A percentile compares a stretch with the other conserved stretches of the same genome.
Evolutionary conservation across 805 yeast species (phyloP).

Genomic region (Candida hispaniensis): DNA sequence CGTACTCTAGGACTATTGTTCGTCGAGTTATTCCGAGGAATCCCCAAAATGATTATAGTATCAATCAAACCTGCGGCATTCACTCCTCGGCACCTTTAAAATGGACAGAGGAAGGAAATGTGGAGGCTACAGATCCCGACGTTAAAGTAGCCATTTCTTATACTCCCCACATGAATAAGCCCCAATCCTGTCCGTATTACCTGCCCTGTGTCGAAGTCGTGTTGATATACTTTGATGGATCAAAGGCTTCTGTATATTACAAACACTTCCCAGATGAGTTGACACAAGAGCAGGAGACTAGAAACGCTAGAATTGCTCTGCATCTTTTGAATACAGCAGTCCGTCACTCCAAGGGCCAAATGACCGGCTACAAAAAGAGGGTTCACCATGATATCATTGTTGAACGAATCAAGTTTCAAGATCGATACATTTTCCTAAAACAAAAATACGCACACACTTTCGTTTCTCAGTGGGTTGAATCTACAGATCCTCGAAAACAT

Average conservation of each 20-base stretch:
- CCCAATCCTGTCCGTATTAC: slow-evolving; percentile 69
- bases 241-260: slow-evolving; percentile 60
- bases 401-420: slow-evolving; percentile 71
- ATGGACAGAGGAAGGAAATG: slow-evolving; percentile 17
- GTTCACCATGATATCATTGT: slow-evolving; percentile 84
- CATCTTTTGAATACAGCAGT: slow-evolving; percentile 67
- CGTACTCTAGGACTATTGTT: slow-evolving; percentile 37
- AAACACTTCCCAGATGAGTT: slow-evolving; percentile 40
- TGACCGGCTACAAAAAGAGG: slow-evolving; percentile 75
- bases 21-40: slow-evolving; percentile 86
- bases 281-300: slow-evolving; percentile 29
- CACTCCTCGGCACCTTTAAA: slow-evolving; percentile 17
- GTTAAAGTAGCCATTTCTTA: slow-evolving; percentile 49
- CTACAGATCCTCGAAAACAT: slow-evolving; percentile 89
- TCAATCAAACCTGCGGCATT: slow-evolving; percentile 75
- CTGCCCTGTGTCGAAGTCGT: slow-evolving; percentile 78
- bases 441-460: slow-evolving; percentile 66
- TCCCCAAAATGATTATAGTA: slow-evolving; percentile 70
- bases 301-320: slow-evolving; percentile 73
- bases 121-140: slow-evolving; percentile 21
- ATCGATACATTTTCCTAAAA: slow-evolving; percentile 67
- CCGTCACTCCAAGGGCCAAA: slow-evolving; percentile 76
- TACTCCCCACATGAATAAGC: slow-evolving; percentile 56
- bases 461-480: slow-evolving; percentile 82
- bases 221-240: slow-evolving; percentile 38